phyloP scores from a whole-genome alignment of 768 basidiomycete species.

The Tephrocybe sp. region DNA sequence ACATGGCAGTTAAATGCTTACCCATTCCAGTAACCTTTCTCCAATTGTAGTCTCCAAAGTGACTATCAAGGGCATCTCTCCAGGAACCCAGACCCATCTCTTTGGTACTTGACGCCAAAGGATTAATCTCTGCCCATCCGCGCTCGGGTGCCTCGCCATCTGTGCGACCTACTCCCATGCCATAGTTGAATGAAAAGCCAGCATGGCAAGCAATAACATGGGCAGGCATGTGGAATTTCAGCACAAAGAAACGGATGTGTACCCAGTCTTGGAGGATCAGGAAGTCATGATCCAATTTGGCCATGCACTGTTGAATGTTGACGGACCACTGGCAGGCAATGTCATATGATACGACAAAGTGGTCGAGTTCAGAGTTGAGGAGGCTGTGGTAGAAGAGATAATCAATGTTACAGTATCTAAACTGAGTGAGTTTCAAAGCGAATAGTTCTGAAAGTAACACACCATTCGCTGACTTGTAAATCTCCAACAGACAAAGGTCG shows the following conservation, averaged over 20 bases:
- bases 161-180: constrained; percentile 24
- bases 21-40: constrained; percentile 23
- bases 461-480: constrained; percentile 33
- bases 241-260: constrained; percentile 20
- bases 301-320: constrained; percentile 16
- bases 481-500: constrained; percentile 25
- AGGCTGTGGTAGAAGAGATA: constrained; percentile 18
- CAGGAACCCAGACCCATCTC: constrained; percentile 36
- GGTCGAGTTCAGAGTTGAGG: not conserved
- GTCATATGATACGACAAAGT: constrained; percentile 17
- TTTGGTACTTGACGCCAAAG: constrained; percentile 24
- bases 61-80: constrained; percentile 25
- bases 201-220: constrained; percentile 24
- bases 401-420: constrained; percentile 28
- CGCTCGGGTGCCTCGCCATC: constrained; percentile 36
- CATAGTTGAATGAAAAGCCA: constrained; percentile 22
- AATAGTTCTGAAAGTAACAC: constrained; percentile 2
- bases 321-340: constrained; percentile 21
- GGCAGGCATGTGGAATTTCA: constrained; percentile 25
- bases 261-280: not conserved
- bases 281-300: constrained; percentile 2
- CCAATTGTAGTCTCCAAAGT: constrained; percentile 29
- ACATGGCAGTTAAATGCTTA: constrained; percentile 5
- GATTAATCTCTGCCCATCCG: constrained; percentile 29
- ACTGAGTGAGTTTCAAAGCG: not conserved